Evolutionary conservation across 2,329 filamentous ascomycete genomes (phyloP).

Genomic region (Pseudomassariella vexata): DNA sequence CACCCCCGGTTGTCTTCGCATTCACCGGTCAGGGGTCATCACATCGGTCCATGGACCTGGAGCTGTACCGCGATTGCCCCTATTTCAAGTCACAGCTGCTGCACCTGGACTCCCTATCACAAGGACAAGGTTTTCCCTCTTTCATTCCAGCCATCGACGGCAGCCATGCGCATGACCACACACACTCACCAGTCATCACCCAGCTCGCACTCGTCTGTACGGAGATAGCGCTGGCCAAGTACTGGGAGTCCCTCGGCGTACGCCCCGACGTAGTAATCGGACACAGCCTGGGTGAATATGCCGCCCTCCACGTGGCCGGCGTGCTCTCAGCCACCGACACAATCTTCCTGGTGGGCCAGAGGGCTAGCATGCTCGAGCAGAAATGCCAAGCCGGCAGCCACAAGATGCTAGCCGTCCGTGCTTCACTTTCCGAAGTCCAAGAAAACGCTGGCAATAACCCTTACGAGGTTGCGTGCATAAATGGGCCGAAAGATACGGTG

Average conservation of each 20-base stretch:
- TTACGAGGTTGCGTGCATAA: slow-evolving; percentile 52
- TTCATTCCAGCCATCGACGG: slow-evolving; percentile 38
- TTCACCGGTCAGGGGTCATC: slow-evolving; percentile 41
- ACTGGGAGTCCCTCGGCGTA: slow-evolving; percentile 31
- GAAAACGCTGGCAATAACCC: slow-evolving; percentile 5
- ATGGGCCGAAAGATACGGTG: slow-evolving; percentile 56
- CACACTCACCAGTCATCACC: slow-evolving; percentile 20
- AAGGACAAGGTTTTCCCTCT: slow-evolving; percentile 28
- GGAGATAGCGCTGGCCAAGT: slow-evolving; percentile 29
- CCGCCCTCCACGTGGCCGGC: slow-evolving; percentile 51
- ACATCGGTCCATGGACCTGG: slow-evolving; percentile 22
- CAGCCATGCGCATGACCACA: slow-evolving; percentile 32
- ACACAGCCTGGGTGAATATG: slow-evolving; percentile 55
- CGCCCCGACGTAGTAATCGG: slow-evolving; percentile 34
- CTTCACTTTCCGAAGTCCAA: slow-evolving; percentile 26
- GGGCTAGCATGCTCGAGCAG: slow-evolving; percentile 48
- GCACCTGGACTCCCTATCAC: slow-evolving; percentile 23
- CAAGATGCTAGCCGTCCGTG: slow-evolving; percentile 54
- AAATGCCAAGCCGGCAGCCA: slow-evolving; percentile 50
- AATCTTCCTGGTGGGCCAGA: slow-evolving; percentile 51
- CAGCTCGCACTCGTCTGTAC: slow-evolving; percentile 27
- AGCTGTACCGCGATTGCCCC: slow-evolving; percentile 25
- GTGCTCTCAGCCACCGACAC: slow-evolving; percentile 54
- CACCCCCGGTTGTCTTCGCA: slow-evolving; percentile 27
- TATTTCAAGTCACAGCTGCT: slow-evolving; percentile 27